Percentiles rank a stretch among this genome's conserved stretches.
Evolutionary conservation across 192 early-diverging fungal genomes (phyloP).

Genomic region (Irineochytrium annulatum): DNA sequence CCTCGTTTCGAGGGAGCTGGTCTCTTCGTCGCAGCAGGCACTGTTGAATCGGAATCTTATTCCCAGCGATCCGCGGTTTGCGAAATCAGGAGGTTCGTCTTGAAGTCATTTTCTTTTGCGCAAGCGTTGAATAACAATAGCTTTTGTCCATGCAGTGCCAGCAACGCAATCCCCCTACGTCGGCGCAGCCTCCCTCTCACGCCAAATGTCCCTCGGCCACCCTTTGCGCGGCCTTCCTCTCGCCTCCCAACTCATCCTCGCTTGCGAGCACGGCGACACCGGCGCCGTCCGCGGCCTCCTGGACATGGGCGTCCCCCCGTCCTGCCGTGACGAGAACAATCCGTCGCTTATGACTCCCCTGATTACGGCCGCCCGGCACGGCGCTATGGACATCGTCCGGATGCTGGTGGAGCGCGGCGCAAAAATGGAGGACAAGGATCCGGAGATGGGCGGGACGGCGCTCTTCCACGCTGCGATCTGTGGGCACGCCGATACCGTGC

Average conservation of each 20-base stretch:
- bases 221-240: not conserved
- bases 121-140: not conserved
- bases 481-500: slow-evolving; percentile 3
- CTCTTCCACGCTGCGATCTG: not conserved
- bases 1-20: no score
- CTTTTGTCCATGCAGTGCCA: not conserved
- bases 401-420: not conserved
- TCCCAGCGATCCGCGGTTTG: no score
- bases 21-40: no score
- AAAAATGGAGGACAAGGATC: not conserved
- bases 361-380: not conserved
- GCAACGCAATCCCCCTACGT: not conserved
- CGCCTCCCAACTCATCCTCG: not conserved
- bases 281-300: not conserved
- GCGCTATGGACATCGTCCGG: not conserved
- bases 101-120: not conserved
- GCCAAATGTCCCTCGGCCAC: not conserved
- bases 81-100: not conserved
- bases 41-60: no score
- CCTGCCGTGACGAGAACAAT: not conserved
- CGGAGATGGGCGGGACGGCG: not conserved
- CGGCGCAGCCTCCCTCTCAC: not conserved
- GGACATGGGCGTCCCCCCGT: not conserved
- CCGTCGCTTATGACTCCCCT: not conserved
- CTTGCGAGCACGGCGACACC: not conserved